These are phyloP conservation scores for Nepenthes alata DNA, from an alignment of 179 eudicot genomes.

Conservation along the genomic window DNA sequence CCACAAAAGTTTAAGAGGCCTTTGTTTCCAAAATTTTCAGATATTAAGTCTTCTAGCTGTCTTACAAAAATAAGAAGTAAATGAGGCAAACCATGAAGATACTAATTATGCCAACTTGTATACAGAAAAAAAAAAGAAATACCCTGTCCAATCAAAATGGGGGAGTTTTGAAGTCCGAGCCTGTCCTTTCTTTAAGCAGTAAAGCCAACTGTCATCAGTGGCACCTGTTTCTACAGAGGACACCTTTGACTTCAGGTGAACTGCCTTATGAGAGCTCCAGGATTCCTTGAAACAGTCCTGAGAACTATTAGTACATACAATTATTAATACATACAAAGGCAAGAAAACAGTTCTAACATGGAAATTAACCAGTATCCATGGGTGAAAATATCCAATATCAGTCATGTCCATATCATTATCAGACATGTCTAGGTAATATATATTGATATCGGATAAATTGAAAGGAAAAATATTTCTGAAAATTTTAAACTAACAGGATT, in stretches of 20 bases:
- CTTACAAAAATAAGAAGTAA: no score
- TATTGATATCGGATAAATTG: no score
- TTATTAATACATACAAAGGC: constrained; percentile 1
- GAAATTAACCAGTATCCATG: not conserved
- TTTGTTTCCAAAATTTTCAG: no score
- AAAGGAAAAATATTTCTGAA: no score
- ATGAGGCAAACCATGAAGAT: no score
- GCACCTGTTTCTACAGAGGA: constrained; percentile 26
- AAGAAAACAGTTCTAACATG: not conserved
- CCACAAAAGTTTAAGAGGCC: no score
- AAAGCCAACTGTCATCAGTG: constrained; percentile 63
- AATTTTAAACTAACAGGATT: no score
- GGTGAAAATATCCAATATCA: no score
- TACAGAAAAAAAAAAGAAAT: constrained; percentile 9
- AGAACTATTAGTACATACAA: constrained; percentile 35
- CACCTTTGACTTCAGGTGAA: constrained; percentile 53
- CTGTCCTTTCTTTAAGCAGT: constrained; percentile 85
- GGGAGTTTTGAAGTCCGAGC: constrained; percentile 68
- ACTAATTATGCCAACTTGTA: no score
- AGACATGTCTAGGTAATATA: no score
- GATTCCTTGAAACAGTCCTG: constrained; percentile 97
- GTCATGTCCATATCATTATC: no score
- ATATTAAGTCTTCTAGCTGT: no score
- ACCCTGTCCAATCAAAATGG: constrained; percentile 95
- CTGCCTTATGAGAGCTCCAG: constrained; percentile 87